Conservation (phyloP, 192 early-diverging fungal species). For the Coemansia sp. region DNA sequence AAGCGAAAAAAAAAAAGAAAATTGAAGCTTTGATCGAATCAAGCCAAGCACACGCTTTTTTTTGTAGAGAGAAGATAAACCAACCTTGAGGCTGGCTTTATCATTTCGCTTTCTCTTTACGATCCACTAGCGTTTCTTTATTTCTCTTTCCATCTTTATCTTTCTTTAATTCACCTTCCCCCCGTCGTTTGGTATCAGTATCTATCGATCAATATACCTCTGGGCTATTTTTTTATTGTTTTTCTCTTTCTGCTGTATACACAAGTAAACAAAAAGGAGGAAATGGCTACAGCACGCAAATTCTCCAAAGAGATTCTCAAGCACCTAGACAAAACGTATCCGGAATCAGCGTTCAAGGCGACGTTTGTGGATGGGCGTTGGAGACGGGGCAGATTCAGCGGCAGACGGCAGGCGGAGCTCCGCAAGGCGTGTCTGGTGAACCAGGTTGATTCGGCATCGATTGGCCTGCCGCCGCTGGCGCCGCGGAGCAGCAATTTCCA, state of each 20-base stretch:
- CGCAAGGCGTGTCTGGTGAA: conserved; percentile 62
- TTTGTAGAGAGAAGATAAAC: too few relatives aligned
- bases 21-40: too few relatives aligned
- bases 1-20: too few relatives aligned
- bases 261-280: too few relatives aligned
- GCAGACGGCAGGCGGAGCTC: conserved; percentile 61
- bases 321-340: conserved; percentile 21
- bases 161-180: too few relatives aligned
- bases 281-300: conserved; percentile 46
- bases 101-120: too few relatives aligned
- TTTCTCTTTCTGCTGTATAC: not conserved
- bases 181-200: too few relatives aligned
- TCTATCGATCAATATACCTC: not conserved
- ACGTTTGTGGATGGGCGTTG: conserved; percentile 54
- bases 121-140: too few relatives aligned
- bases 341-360: conserved; percentile 37
- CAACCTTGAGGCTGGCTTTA: too few relatives aligned
- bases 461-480: conserved; percentile 53
- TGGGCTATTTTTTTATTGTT: not conserved
- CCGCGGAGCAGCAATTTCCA: conserved; percentile 33
- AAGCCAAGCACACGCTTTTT: too few relatives aligned
- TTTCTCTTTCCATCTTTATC: too few relatives aligned
- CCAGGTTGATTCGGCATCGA: conserved; percentile 51
- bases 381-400: conserved; percentile 54
- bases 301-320: conserved; percentile 39